Percentiles rank a stretch among this genome's conserved stretches.
Evolutionary conservation across 83 land plant genomes (phyloP).

Genomic region (Thuja plicata): DNA sequence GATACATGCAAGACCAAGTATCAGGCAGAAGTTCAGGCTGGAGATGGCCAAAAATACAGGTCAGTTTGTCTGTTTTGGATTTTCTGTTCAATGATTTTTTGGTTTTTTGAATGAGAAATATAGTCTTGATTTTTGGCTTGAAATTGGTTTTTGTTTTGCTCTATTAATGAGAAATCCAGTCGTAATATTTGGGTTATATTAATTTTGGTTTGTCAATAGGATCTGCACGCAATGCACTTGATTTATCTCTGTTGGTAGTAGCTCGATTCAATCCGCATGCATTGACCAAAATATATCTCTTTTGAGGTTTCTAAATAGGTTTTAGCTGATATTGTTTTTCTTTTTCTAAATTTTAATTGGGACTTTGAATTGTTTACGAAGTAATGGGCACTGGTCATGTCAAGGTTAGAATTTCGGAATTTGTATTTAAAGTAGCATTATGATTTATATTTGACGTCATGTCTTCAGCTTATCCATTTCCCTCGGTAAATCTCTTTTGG

Average conservation of each 20-base stretch:
- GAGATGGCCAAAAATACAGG: conserved; percentile 72
- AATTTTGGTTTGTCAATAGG: background rate
- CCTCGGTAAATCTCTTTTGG: background rate
- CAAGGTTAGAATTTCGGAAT: background rate
- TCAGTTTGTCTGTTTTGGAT: background rate
- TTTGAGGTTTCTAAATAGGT: background rate
- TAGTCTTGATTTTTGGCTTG: background rate
- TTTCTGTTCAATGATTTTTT: background rate
- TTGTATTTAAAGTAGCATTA: background rate
- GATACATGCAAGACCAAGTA: conserved; percentile 95
- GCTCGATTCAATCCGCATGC: background rate
- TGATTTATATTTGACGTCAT: background rate
- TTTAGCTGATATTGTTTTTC: background rate
- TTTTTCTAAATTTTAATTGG: background rate
- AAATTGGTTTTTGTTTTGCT: background rate
- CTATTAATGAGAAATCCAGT: background rate
- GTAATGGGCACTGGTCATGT: background rate
- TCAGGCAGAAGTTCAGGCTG: conserved; percentile 77
- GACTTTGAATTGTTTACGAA: background rate
- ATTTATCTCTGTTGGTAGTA: background rate
- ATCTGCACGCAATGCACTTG: background rate
- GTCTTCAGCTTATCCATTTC: background rate
- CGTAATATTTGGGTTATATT: background rate
- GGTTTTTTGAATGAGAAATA: background rate
- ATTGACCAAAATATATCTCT: background rate